A percentile compares a stretch with the other conserved stretches of the same genome.
These are phyloP conservation scores for Trichoderma erinaceum DNA, from an alignment of 495 filamentous ascomycete species.

Conservation along the genomic window DNA sequence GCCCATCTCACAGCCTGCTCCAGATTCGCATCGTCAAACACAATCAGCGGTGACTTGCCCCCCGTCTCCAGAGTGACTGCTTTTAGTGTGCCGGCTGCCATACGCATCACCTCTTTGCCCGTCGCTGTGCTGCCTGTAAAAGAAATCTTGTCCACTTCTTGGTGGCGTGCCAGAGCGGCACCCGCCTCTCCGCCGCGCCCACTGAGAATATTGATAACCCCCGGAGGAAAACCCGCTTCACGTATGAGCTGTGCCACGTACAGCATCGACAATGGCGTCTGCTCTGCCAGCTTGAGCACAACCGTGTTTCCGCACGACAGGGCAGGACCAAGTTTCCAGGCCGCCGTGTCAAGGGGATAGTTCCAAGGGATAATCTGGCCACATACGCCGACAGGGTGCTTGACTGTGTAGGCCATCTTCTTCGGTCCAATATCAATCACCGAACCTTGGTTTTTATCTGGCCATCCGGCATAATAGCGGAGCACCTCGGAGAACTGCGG, in stretches of 20 bases:
- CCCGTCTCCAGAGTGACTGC: conserved; percentile 94
- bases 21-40: conserved; percentile 85
- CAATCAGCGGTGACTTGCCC: conserved; percentile 79
- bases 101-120: conserved; percentile 87
- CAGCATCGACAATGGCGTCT: conserved; percentile 83
- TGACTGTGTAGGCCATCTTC: conserved; percentile 88
- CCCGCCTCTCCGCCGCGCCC: conserved; percentile 74
- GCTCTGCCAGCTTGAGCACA: conserved; percentile 86
- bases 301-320: conserved; percentile 84
- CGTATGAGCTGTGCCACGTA: conserved; percentile 79
- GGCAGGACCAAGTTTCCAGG: conserved; percentile 91
- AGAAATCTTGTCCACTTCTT: conserved; percentile 82
- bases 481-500: conserved; percentile 62
- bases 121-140: conserved; percentile 89
- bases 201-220: conserved; percentile 87
- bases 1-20: conserved; percentile 91
- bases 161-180: conserved; percentile 70
- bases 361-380: conserved; percentile 96
- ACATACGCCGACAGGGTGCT: conserved; percentile 86
- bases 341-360: conserved; percentile 81
- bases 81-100: conserved; percentile 80
- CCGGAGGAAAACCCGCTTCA: conserved; percentile 89
- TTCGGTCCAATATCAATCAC: conserved; percentile 71
- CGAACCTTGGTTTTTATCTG: conserved; percentile 89
- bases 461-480: conserved; percentile 85